These are phyloP conservation scores for Ramaria rubella DNA, from an alignment of 768 basidiomycete genomes.

Conservation along the genomic window DNA sequence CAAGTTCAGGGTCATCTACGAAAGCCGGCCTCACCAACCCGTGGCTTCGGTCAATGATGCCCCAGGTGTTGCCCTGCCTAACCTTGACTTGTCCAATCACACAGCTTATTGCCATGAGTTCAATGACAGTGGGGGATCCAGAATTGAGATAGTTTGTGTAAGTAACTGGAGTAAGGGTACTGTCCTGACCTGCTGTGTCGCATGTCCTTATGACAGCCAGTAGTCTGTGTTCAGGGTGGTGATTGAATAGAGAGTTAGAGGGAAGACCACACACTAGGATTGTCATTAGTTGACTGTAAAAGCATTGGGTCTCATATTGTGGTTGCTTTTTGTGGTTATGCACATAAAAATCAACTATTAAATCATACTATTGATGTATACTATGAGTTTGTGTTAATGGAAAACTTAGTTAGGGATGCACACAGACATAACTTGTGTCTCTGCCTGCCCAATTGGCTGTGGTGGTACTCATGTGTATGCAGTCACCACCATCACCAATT, in stretches of 20 bases:
- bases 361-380: not conserved
- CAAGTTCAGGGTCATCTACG: not conserved
- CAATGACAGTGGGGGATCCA: not conserved
- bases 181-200: not conserved
- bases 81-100: not conserved
- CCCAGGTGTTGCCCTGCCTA: not conserved
- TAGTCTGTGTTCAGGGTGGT: not conserved
- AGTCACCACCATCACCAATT: not conserved
- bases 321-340: not conserved
- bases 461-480: not conserved
- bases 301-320: not conserved
- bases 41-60: not conserved
- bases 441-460: not conserved
- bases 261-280: not conserved
- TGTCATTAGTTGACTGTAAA: too few species aligned
- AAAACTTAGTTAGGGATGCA: not conserved
- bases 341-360: not conserved
- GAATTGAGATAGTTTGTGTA: not conserved
- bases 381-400: not conserved
- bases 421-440: not conserved
- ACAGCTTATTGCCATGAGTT: too few species aligned
- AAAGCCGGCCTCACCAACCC: not conserved
- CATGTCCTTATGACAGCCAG: not conserved
- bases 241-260: not conserved
- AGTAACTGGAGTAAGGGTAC: not conserved